A percentile compares a stretch with the other conserved stretches of the same genome.
These are phyloP conservation scores for Eucalyptus erythrocorys DNA, from an alignment of 345 rosid species.

Conservation along the genomic window DNA sequence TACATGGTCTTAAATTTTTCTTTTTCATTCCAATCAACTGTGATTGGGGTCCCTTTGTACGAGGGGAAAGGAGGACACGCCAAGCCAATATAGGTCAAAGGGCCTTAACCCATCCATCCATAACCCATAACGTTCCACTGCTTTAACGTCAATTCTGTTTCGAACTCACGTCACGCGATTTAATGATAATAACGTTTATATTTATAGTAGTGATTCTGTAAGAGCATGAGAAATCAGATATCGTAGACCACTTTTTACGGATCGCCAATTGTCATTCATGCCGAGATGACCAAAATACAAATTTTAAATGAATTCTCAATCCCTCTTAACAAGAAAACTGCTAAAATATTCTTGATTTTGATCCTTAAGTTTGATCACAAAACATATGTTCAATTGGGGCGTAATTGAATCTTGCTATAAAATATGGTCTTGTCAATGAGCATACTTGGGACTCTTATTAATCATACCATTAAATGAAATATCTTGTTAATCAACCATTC, in stretches of 20 bases:
- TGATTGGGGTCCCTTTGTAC: not conserved
- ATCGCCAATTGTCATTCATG: not conserved
- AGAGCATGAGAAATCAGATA: not conserved
- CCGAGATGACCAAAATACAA: not conserved
- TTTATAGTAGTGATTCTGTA: not conserved
- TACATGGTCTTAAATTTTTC: not conserved
- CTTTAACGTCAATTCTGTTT: not conserved
- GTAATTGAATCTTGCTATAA: not conserved
- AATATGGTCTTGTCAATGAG: not conserved
- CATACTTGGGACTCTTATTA: not conserved
- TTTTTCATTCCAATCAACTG: not conserved
- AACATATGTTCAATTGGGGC: not conserved
- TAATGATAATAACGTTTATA: not conserved
- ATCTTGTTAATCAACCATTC: not conserved
- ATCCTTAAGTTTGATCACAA: not conserved
- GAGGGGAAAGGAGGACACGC: not conserved
- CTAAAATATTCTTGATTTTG: not conserved
- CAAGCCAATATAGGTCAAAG: not conserved
- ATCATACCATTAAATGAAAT: not conserved
- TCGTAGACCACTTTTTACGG: not conserved
- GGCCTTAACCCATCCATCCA: not conserved
- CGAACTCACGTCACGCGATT: not conserved
- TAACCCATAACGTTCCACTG: not conserved
- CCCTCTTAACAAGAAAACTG: not conserved
- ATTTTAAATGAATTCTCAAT: not conserved